Base-by-base conservation (phyloP, 2,329 filamentous ascomycete genomes). In the Coniochaeta sp. region DNA sequence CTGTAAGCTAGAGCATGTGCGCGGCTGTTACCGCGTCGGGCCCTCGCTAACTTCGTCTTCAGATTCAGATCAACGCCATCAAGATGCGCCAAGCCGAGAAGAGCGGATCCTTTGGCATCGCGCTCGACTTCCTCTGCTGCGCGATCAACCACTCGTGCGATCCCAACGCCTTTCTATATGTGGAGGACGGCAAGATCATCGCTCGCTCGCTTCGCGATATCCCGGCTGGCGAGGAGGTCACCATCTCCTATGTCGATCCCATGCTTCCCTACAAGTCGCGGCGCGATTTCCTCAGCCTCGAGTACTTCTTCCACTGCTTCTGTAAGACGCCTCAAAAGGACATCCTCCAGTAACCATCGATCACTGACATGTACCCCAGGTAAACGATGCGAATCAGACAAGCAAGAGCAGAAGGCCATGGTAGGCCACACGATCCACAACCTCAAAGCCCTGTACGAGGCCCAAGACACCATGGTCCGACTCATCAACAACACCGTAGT, bases 91-190 rank as follows among this genome's bases (percentile, higher is more conserved):
- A 62, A 2, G 30, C 70, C 1, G 63, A 65, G 19, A 52, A 62
- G n/a, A 64, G 64, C 6, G 57, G 62, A 8, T 55, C 59, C 1
- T 60, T 67, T 44, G 73, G 72, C 5, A 63, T 61, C n/a, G 69
- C 62, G 16, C 61, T 75, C n/a, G 71, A 75, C 34, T 55, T 71
- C 14, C 59, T 67, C 2, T 65, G 67, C 1, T 66, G 72, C 14
- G 61, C 69, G 36, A 69, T 75, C 59, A 75, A 75, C 62, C 73
- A 76, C 64, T 71, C 67, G 0, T 76, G 74, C 59, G 65, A 69
- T 1, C 71, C 72, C 10, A 76, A 76, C 42, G 67, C 69, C 2
- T 63, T 70, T 36, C 62, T 71, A 30, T 69, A 70, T 56, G 70
- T 72, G 22, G 68, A 75, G 54, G 70, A 71, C 16, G 61, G 59